A percentile compares a stretch with the other conserved stretches of the same genome.
phyloP scores from a whole-genome alignment of 257 asterid species.

The Nicotiana tabacum region DNA sequence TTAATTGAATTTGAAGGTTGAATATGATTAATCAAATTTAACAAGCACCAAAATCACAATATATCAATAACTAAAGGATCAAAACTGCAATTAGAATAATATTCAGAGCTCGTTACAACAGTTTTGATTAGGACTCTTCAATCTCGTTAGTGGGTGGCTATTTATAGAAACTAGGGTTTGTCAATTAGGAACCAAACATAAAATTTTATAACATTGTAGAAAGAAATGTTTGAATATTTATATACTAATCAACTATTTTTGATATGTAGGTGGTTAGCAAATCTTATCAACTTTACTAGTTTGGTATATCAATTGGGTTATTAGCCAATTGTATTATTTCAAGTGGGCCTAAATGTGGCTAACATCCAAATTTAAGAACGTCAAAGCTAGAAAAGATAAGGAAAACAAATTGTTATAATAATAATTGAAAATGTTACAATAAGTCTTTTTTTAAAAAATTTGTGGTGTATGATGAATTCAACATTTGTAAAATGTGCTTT shows the following conservation, averaged over 20 bases:
- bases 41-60: no score
- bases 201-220: neutral
- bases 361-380: neutral
- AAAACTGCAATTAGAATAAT: no score
- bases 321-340: neutral
- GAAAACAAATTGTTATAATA: neutral
- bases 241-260: neutral
- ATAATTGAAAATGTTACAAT: neutral
- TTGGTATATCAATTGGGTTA: neutral
- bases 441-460: no score
- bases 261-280: neutral
- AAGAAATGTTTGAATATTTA: neutral
- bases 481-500: neutral
- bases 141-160: neutral
- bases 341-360: neutral
- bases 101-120: neutral
- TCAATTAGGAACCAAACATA: neutral
- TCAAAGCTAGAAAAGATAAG: neutral
- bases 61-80: no score
- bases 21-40: no score
- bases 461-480: neutral
- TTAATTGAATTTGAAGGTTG: no score
- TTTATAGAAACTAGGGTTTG: neutral
- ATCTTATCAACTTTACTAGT: neutral
- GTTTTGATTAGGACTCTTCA: neutral